A percentile compares a stretch with the other conserved stretches of the same genome.
Conservation (phyloP, 2,329 filamentous ascomycete species). For the Aspergillus sp. region DNA sequence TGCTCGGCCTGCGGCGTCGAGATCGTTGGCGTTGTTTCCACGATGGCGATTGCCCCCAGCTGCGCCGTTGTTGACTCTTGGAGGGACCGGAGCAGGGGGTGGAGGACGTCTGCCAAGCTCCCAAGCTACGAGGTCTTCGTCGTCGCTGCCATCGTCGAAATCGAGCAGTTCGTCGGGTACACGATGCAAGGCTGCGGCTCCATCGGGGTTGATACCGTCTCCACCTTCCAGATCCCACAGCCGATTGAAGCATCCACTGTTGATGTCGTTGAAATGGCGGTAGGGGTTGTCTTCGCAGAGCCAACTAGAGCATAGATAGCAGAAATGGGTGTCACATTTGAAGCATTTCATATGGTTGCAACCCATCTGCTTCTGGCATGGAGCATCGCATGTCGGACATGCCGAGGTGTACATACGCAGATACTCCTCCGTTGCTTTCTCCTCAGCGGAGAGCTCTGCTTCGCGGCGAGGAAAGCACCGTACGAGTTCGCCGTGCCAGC, state of each 20-base stretch:
- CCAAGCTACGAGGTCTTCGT: conserved; percentile 30
- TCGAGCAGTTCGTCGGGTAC: conserved; percentile 43
- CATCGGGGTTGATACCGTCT: conserved; percentile 56
- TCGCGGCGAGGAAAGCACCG: conserved; percentile 66
- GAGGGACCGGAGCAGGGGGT: conserved; percentile 44
- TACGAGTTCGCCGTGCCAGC: conserved; percentile 93
- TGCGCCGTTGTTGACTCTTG: conserved; percentile 33
- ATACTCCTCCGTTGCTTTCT: conserved; percentile 84
- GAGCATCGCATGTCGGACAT: conserved; percentile 83
- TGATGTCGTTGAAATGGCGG: conserved; percentile 75
- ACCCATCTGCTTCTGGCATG: conserved; percentile 85
- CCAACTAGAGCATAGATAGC: conserved; percentile 91
- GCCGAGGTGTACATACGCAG: conserved; percentile 77
- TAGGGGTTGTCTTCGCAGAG: conserved; percentile 81
- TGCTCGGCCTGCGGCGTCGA: conserved; percentile 39
- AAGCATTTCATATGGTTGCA: conserved; percentile 98
- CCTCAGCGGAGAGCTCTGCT: conserved; percentile 76
- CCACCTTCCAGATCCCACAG: conserved; percentile 89
- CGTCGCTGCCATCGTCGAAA: conserved; percentile 37
- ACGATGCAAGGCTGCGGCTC: conserved; percentile 43
- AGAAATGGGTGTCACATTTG: conserved; percentile 88
- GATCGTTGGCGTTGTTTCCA: conserved; percentile 25
- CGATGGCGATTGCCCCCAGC: conserved; percentile 31
- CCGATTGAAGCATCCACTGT: conserved; percentile 75
- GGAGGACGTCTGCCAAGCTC: conserved; percentile 36